These are phyloP conservation scores for Phytophthora cryptogea DNA, from an alignment of 352 stramenopile genomes.

Conservation along the genomic window DNA sequence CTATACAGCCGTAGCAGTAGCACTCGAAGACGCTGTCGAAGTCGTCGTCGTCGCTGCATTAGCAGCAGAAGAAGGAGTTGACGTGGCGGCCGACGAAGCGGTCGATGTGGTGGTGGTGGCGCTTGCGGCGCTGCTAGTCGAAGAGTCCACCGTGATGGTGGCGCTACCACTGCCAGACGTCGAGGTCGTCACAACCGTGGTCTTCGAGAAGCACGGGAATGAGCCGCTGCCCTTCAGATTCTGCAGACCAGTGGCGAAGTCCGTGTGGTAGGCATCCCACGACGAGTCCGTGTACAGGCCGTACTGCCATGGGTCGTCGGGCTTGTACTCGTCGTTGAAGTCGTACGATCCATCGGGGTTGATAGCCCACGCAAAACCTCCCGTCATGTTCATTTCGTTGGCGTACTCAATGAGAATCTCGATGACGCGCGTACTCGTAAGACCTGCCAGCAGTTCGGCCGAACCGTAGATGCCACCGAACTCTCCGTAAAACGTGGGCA, in stretches of 20 bases:
- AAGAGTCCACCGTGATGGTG: constrained; percentile 33
- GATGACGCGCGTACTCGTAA: constrained; percentile 76
- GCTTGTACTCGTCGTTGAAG: constrained; percentile 76
- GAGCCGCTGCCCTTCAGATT: constrained; percentile 74
- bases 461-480: constrained; percentile 83
- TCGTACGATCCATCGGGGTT: constrained; percentile 79
- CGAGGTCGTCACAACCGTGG: constrained; percentile 31
- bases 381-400: constrained; percentile 65
- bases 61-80: constrained; percentile 17
- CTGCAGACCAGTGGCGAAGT: constrained; percentile 64
- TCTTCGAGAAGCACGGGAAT: constrained; percentile 71
- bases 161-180: constrained; percentile 35
- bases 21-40: constrained; percentile 21
- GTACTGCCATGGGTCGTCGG: constrained; percentile 66
- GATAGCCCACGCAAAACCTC: constrained; percentile 80
- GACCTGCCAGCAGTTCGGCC: constrained; percentile 49
- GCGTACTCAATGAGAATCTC: constrained; percentile 78
- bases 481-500: constrained; percentile 78
- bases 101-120: constrained; percentile 27
- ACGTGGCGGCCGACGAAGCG: constrained; percentile 19
- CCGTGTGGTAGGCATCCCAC: constrained; percentile 71
- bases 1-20: constrained; percentile 33
- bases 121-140: constrained; percentile 19
- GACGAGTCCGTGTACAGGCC: constrained; percentile 73
- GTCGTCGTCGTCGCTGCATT: constrained; percentile 17